Evolutionary conservation across 345 rosid species (phyloP).

Genomic region (Citrus hindsii): DNA sequence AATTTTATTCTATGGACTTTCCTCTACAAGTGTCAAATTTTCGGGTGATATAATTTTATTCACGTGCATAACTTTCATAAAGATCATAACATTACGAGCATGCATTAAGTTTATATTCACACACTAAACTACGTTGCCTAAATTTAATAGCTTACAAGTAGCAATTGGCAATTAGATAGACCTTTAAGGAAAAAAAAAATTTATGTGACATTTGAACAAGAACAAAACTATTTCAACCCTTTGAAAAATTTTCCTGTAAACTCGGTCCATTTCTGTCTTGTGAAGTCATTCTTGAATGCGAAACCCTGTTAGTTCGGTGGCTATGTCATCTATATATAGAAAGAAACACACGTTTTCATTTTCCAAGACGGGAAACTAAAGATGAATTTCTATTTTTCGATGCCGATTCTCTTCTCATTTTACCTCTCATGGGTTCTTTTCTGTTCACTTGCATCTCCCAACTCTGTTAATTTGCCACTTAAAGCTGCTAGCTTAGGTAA

Average conservation of each 20-base stretch:
- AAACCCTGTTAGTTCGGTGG: not conserved
- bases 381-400: not conserved
- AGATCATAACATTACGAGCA: not conserved
- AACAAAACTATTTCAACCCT: not conserved
- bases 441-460: not conserved
- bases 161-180: not conserved
- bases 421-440: not conserved
- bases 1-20: too few species aligned
- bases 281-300: not conserved
- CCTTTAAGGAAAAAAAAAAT: too few species aligned
- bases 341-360: not conserved
- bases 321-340: not conserved
- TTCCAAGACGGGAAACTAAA: not conserved
- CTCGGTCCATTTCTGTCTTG: not conserved
- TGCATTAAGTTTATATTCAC: conserved; percentile 1
- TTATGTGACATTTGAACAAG: not conserved
- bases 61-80: not conserved
- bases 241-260: not conserved
- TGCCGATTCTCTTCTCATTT: not conserved
- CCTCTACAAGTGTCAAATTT: too few species aligned
- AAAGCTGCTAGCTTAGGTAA: conserved; percentile 38
- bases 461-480: conserved; percentile 1
- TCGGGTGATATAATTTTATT: not conserved
- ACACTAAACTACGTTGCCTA: not conserved
- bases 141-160: not conserved